Conservation (phyloP, 257 asterid genomes). For the Dorcoceras hygrometricum region DNA sequence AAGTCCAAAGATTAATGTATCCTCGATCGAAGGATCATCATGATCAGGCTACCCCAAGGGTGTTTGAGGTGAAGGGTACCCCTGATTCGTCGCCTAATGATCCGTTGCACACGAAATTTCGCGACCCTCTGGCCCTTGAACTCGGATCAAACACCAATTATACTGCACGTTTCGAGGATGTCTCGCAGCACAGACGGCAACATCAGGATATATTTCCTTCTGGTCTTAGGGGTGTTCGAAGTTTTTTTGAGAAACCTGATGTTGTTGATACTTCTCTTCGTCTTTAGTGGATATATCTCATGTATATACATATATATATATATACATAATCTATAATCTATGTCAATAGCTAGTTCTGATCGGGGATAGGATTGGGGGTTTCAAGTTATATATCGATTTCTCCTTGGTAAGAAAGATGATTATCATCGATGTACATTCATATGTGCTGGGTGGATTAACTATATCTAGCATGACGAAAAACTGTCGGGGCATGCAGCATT, state of each 20-base stretch:
- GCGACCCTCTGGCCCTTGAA: conserved; percentile 36
- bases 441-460: not conserved
- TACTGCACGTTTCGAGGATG: conserved; percentile 4
- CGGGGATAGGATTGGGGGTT: too few species aligned
- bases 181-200: not conserved
- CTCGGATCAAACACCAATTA: conserved; percentile 25
- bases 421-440: not conserved
- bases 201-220: conserved; percentile 5
- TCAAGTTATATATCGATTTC: too few species aligned
- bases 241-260: conserved; percentile 30
- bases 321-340: too few species aligned
- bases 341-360: not conserved
- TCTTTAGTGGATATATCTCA: conserved; percentile 31
- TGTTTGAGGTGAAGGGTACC: not conserved
- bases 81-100: not conserved
- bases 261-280: conserved; percentile 49
- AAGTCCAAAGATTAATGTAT: not conserved
- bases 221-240: conserved; percentile 21
- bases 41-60: conserved; percentile 5
- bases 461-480: not conserved
- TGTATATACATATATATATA: not conserved
- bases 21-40: conserved; percentile 21
- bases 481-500: not conserved
- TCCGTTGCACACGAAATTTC: not conserved
- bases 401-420: too few species aligned